Conservation (phyloP, 768 basidiomycete genomes). For the Suillus spraguei region DNA sequence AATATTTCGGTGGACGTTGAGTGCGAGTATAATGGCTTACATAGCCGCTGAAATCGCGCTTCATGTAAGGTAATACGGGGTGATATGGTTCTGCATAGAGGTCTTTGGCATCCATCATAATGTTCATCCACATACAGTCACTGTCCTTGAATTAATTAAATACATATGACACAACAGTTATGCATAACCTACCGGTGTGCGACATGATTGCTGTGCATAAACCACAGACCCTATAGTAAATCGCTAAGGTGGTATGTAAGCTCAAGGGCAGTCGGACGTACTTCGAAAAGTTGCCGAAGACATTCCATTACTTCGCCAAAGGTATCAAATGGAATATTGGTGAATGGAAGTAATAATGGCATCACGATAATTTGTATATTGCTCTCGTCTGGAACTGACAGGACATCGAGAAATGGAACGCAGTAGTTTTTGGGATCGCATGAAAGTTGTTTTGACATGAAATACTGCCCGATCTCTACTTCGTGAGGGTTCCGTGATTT, state of each 20-base stretch:
- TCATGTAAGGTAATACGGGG: constrained; percentile 16
- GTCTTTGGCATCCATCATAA: constrained; percentile 32
- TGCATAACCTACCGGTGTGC: not conserved
- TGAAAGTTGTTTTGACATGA: constrained; percentile 17
- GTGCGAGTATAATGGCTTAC: constrained; percentile 34
- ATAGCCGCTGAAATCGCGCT: constrained; percentile 21
- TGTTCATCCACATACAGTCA: constrained; percentile 30
- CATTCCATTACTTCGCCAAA: constrained; percentile 37
- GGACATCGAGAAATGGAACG: constrained; percentile 30
- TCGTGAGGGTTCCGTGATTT: constrained; percentile 27
- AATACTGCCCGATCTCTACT: constrained; percentile 30
- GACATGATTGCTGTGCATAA: constrained; percentile 26
- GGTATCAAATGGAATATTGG: constrained; percentile 29
- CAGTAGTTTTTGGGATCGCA: constrained; percentile 34
- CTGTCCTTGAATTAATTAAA: too few relatives aligned
- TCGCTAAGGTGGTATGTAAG: not conserved
- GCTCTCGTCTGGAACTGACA: constrained; percentile 18
- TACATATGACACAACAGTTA: too few relatives aligned
- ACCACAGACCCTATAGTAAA: constrained; percentile 23
- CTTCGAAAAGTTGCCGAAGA: constrained; percentile 37
- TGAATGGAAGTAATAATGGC: constrained; percentile 36
- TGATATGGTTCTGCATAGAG: constrained; percentile 33
- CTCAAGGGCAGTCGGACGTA: not conserved
- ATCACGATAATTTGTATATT: constrained; percentile 30
- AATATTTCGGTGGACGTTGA: constrained; percentile 32